Evolutionary conservation across 2,329 filamentous ascomycete genomes (phyloP), one percentile per base, ranked within the genome.

Genomic region (Aspergillaceae sp.): DNA sequence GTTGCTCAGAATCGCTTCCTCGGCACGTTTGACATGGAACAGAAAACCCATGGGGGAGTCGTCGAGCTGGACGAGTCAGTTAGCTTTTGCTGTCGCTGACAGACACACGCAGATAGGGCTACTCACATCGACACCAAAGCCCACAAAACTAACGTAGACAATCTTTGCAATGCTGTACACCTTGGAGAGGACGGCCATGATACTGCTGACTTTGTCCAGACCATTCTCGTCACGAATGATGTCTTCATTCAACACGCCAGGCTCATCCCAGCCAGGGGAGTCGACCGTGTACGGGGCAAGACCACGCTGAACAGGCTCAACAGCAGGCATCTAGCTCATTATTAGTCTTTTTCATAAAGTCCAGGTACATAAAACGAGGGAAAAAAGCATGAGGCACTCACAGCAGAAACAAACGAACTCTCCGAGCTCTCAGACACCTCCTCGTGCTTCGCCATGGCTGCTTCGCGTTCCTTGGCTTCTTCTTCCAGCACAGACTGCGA

Each of bases 161-260:
- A 68, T 49, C 42, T 69, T 70, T 26, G 65, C 61, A 40, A 66
- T 49, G 1, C 61, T 54, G 46, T 68, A 69, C 7, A 69, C 55
- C 43, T 57, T 62, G 27, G 53, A 47, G 33, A 61, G 64, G 7
- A 67, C 56, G 1, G 49, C 50, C 40, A 68, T 44, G 4, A 67
- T 59, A 19, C 50, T 56, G 2, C 52, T 46, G 8, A 60, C 49
- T 44, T 58, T 61, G n/a, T 55, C 56, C 3, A 51, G 42, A 0
- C 47, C 38, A n/a, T 56, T 50, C 8, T 58, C 51, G 7, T 51
- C 45, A 7, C 48, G 46, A 30, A 52, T 33, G 19, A 19, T 19
- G 19, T 54, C 49, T 6, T 60, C 52, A 42, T 59, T n/a, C n/a
- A 42, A 3, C 32, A 43, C 43, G 10, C 33, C 49, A 34, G 41